Percentiles rank a stretch among this genome's conserved stretches.
These are phyloP conservation scores for Phytophthora sansomeana DNA, from an alignment of 352 stramenopile species.

Conservation along the genomic window DNA sequence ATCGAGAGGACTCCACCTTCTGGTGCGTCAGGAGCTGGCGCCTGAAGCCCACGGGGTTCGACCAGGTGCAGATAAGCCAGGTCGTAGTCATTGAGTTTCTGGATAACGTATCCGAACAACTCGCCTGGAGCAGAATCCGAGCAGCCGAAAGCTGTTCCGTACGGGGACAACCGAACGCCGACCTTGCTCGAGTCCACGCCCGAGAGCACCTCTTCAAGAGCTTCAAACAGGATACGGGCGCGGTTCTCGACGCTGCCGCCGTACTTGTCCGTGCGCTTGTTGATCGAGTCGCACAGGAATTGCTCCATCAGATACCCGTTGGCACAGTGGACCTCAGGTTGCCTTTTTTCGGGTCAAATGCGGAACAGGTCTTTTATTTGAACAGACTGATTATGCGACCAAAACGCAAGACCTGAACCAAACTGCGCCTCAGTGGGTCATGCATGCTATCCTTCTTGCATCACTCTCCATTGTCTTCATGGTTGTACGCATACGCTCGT, in stretches of 20 bases:
- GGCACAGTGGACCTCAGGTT: conserved; percentile 86
- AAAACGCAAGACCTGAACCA: too few relatives aligned
- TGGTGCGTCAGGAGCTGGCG: conserved; percentile 16
- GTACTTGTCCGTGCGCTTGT: conserved; percentile 82
- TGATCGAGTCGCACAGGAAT: conserved; percentile 75
- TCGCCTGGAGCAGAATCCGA: conserved; percentile 29
- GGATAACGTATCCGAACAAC: conserved; percentile 33
- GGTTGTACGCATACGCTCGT: too few relatives aligned
- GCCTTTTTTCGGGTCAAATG: too few relatives aligned
- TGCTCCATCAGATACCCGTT: conserved; percentile 93
- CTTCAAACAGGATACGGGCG: conserved; percentile 64
- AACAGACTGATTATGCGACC: too few relatives aligned
- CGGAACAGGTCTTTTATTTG: too few relatives aligned
- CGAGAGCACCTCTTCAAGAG: conserved; percentile 45
- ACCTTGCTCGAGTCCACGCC: conserved; percentile 27
- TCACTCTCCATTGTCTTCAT: too few relatives aligned
- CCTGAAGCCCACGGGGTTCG: conserved; percentile 40
- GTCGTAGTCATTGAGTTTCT: conserved; percentile 35
- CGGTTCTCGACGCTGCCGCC: conserved; percentile 81
- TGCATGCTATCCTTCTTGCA: too few relatives aligned
- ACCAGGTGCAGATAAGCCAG: conserved; percentile 55
- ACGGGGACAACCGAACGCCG: conserved; percentile 25
- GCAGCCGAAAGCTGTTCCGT: conserved; percentile 37
- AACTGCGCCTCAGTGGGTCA: too few relatives aligned
- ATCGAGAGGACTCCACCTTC: conserved; percentile 38